Conservation (phyloP, 306 rosid genomes). For the Fagus sylvatica region DNA sequence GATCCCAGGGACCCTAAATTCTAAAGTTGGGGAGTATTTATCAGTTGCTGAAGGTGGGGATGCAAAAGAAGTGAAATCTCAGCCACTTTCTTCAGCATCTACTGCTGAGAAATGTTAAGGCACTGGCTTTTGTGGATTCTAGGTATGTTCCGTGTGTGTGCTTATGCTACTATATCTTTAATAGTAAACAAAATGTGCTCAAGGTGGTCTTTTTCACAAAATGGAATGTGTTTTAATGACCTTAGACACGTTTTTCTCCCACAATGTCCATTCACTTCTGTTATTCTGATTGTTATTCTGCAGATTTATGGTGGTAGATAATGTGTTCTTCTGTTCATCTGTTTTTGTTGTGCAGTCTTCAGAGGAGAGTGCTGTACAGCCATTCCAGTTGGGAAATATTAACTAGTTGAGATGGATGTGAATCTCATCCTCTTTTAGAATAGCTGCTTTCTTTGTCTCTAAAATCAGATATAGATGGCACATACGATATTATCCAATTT, state of each 20-base stretch:
- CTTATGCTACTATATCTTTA: background rate
- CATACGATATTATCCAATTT: slow-evolving; percentile 46
- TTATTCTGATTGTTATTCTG: background rate
- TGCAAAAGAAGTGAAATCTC: slow-evolving; percentile 48
- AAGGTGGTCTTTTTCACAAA: background rate
- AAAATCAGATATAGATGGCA: slow-evolving; percentile 43
- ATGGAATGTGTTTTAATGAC: background rate
- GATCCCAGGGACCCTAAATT: slow-evolving; percentile 68
- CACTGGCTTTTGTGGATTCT: slow-evolving; percentile 28
- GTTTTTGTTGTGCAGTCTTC: slow-evolving; percentile 16
- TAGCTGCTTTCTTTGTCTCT: slow-evolving; percentile 6
- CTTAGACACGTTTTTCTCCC: background rate
- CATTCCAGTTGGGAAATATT: slow-evolving; percentile 40
- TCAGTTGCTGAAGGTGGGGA: slow-evolving; percentile 49
- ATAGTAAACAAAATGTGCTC: background rate
- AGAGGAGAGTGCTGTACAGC: slow-evolving; percentile 37
- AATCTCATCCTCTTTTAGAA: slow-evolving; percentile 30
- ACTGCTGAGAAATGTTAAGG: slow-evolving; percentile 39
- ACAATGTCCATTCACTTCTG: background rate
- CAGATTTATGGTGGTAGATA: background rate
- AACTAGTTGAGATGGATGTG: slow-evolving; percentile 36
- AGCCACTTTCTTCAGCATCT: slow-evolving; percentile 34
- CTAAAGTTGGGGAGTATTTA: slow-evolving; percentile 59
- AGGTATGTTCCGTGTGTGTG: slow-evolving; percentile 21
- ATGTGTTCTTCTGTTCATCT: background rate